Base-by-base conservation (phyloP, 257 asterid species). In the Anisodus tanguticus region DNA sequence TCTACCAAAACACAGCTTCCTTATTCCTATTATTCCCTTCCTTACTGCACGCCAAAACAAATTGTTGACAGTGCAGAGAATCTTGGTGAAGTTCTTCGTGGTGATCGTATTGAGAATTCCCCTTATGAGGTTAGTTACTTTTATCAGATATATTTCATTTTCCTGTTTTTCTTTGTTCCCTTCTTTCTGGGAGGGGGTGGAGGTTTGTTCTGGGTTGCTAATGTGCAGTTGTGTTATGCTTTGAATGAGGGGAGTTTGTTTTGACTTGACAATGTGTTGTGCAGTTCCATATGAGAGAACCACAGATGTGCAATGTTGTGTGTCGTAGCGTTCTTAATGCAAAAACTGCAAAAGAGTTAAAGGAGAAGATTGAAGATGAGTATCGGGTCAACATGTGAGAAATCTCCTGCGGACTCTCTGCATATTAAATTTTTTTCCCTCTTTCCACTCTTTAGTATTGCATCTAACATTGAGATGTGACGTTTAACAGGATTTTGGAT, bases 401-500 rank as follows among this genome's bases (percentile, higher is more conserved):
- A 19, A 35, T 55, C 22, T 81, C 57, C 22, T 13, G 26, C 53
- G 47, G 41, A 53, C 43, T 76, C 26, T 17, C 81, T 76, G 81
- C 59, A 51, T 26, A 26, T 53, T 31, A 31, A 53, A 26, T 55
- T 9, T n/a, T 74, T 39, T 67, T 83, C 19, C 22, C 17, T 57
- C 83, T 79, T 72, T 64, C 54, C 70, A 53, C 47, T 68, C 47
- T 55, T 72, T 53, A 45, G 85, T 51, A 84, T 58, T 59, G 49
- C 2, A 19, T 81, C 82, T 69, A 81, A 77, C 78, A 72, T 3
- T 69, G n/a, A 54, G 31, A 26, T 81, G 81, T 83, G 88, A 82
- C 83, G 47, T 68, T 83, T 51, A 43, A 49, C 91, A 92, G 98
- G 98, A 95, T 95, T 82, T 90, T 95, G 91, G 98, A 95, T 88